These are phyloP conservation scores for Verticillium zaregamsianum DNA, from an alignment of 2,329 filamentous ascomycete species.

Conservation along the genomic window DNA sequence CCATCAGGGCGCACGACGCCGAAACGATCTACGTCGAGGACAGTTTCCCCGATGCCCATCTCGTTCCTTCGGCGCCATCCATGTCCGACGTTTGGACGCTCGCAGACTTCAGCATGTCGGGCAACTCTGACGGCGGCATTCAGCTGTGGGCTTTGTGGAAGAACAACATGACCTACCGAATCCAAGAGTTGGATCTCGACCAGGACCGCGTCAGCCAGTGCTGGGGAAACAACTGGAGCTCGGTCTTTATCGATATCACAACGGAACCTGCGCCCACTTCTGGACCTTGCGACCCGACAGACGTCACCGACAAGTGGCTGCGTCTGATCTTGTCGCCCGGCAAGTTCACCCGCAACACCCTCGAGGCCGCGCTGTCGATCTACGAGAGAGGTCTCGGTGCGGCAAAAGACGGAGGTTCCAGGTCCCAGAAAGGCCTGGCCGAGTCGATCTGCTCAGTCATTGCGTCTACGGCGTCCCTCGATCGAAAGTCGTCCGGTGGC, in stretches of 20 bases:
- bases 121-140: constrained; percentile 48
- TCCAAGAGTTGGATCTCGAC: constrained; percentile 70
- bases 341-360: constrained; percentile 70
- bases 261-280: constrained; percentile 51
- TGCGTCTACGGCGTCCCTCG: constrained; percentile 62
- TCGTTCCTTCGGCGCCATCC: constrained; percentile 66
- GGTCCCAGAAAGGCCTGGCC: constrained; percentile 55
- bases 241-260: constrained; percentile 58
- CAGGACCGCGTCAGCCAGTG: constrained; percentile 57
- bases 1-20: constrained; percentile 60
- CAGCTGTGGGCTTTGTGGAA: constrained; percentile 79
- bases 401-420: constrained; percentile 33
- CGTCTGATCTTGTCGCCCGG: constrained; percentile 78
- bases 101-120: constrained; percentile 67
- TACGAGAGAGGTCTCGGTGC: constrained; percentile 64
- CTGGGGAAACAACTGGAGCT: constrained; percentile 68
- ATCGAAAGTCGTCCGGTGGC: constrained; percentile 55
- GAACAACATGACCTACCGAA: constrained; percentile 73
- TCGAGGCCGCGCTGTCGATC: constrained; percentile 79
- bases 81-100: constrained; percentile 76
- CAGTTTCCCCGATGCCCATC: constrained; percentile 57
- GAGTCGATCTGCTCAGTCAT: constrained; percentile 74
- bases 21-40: constrained; percentile 65
- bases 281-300: constrained; percentile 60
- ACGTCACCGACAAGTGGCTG: constrained; percentile 81